Evolutionary conservation across 2,329 filamentous ascomycete genomes (phyloP).

Genomic region (Rhynchosporium graminicola): DNA sequence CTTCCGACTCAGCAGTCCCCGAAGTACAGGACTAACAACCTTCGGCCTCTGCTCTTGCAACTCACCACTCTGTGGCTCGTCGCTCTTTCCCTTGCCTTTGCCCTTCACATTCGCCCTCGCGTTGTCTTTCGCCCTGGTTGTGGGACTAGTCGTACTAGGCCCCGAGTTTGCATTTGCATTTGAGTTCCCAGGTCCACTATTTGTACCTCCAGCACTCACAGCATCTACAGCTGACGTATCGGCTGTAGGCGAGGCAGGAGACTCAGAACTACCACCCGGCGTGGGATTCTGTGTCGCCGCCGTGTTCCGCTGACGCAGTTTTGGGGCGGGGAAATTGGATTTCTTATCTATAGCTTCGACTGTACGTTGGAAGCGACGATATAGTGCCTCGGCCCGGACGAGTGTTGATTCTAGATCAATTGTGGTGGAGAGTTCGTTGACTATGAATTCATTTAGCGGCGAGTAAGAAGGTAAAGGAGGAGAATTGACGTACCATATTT

Average conservation of each 20-base stretch:
- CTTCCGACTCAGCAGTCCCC: constrained; percentile 61
- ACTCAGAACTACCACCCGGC: constrained; percentile 14
- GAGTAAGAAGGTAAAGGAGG: background rate
- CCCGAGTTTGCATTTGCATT: constrained; percentile 7
- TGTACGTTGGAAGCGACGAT: constrained; percentile 81
- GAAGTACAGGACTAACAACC: constrained; percentile 64
- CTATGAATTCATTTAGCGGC: constrained; percentile 46
- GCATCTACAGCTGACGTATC: constrained; percentile 41
- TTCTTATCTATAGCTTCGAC: constrained; percentile 94
- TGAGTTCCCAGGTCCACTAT: constrained; percentile 26
- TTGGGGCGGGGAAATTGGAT: constrained; percentile 71
- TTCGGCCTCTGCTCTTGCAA: constrained; percentile 42
- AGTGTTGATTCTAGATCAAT: constrained; percentile 89
- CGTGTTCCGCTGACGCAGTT: constrained; percentile 36
- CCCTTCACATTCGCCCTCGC: constrained; percentile 21
- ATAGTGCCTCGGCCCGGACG: constrained; percentile 84
- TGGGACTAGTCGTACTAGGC: constrained; percentile 4
- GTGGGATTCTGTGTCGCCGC: constrained; percentile 14
- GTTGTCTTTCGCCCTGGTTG: constrained; percentile 37
- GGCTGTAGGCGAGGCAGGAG: constrained; percentile 19
- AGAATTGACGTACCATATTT: constrained; percentile 75
- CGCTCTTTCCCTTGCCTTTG: constrained; percentile 22
- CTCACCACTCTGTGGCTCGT: constrained; percentile 28
- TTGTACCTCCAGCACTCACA: constrained; percentile 37
- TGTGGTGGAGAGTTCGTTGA: constrained; percentile 91